These are phyloP conservation scores for Skeletonema tropicum DNA, from an alignment of 108 stramenopile genomes.

Conservation along the genomic window DNA sequence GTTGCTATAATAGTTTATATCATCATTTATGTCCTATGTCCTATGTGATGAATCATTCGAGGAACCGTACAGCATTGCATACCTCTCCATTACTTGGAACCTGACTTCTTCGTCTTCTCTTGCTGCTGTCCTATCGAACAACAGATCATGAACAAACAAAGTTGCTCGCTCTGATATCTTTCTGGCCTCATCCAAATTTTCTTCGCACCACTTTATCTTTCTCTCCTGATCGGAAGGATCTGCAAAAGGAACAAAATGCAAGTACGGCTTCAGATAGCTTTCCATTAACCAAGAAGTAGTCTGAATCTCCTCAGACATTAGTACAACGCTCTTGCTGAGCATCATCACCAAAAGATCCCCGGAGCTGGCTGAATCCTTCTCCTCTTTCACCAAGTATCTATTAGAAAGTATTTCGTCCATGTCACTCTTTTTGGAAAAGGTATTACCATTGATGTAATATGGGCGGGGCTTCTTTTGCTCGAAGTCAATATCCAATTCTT, in stretches of 20 bases:
- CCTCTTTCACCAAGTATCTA: conserved; percentile 29
- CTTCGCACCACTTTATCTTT: conserved; percentile 69
- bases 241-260: conserved; percentile 73
- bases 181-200: conserved; percentile 65
- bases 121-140: conserved; percentile 40
- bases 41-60: no score
- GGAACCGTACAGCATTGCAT: conserved; percentile 19
- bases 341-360: conserved; percentile 45
- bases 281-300: conserved; percentile 83
- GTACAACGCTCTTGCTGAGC: conserved; percentile 43
- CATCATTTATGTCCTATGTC: no score
- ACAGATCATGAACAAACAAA: conserved; percentile 75
- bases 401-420: conserved; percentile 21
- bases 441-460: not conserved
- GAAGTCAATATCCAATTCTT: conserved; percentile 28
- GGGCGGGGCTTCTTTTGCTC: conserved; percentile 11
- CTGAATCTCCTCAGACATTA: conserved; percentile 28
- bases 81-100: conserved; percentile 39
- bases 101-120: conserved; percentile 25
- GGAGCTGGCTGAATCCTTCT: conserved; percentile 6
- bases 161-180: conserved; percentile 72
- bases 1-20: no score
- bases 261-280: conserved; percentile 70
- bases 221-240: conserved; percentile 67
- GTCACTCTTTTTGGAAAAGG: not conserved